Evolutionary conservation across 352 stramenopile genomes (phyloP), one percentile per base, ranked within the genome.

Genomic region (Poterioochromonas sp.): DNA sequence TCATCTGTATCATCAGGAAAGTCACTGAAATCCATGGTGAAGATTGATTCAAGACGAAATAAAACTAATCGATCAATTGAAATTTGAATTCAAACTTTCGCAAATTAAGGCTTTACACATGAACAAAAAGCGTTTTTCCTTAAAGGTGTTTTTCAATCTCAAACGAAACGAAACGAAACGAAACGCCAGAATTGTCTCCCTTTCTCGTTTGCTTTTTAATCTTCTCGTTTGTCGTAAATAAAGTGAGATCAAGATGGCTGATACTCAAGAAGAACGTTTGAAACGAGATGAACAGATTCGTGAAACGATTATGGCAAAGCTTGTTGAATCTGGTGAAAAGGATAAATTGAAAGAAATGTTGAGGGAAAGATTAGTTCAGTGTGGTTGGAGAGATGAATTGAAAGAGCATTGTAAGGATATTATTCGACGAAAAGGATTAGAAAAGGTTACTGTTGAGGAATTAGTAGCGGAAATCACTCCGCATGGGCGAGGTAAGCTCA

Each of bases 371-470:
- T 81, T 96, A 37, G 85, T 94, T 34, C 89, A 95, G 60, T 96
- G 89, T 73, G 92, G 92, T 68, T 97, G 91, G 91, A 84, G 89
- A 32, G 90, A 96, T 78, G 89, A 94, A 79, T 91, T 96, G 83
- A 95, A 82, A 73, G 80, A 77, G 43, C 80, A 83, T 82, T 86
- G 81, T 81, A 87, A 86, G 92, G 92, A 97, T 82, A 87, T 96
- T 47, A 97, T 97, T 78, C 85, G 90, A 68, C 93, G 84, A 79
- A 96, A 96, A 78, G 92, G 91, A 32, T 91, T 96, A 73, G 89
- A 97, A 79, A 90, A 95, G 82, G 93, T 97, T 70, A 96, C 91
- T 0, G 90, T 97, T 49, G 92, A 97, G 78, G 91, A 97, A 79
- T 83, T 97, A 60, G 89, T 97, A 29, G 87, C 92, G 37, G 90